Base-by-base conservation (phyloP, 2,329 filamentous ascomycete genomes). In the Fusarium liriodendri region DNA sequence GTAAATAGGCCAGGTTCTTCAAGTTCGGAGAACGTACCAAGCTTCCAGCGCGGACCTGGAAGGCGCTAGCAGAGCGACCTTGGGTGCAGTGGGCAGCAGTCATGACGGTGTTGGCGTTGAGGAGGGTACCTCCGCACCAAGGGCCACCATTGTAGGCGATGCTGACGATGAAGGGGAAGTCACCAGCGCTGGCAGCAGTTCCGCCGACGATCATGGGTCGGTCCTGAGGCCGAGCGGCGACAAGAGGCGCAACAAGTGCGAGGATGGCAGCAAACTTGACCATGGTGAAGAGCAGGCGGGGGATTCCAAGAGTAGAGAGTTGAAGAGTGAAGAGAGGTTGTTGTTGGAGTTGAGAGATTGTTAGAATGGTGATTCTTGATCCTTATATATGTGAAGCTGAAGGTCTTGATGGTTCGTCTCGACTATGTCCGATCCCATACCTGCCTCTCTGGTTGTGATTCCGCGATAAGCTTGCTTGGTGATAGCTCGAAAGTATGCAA, bases 81-180 rank as follows among this genome's bases (percentile, higher is more conserved):
- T 37, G 57, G n/a, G 77, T 74, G 73, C 79, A 81, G 70, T 81
- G 80, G n/a, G 73, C 79, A 13, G 80, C 80, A 7, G 80, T 81
- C 61, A 81, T 5, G 64, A 81, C 80, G 20, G 79, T 81, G 68
- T 77, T 74, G 70, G 79, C 75, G 68, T 80, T 79, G 50, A 81
- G 27, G 22, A 81, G 69, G 16, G 73, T 62, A 22, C 80, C 80
- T 20, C 80, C 80, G 38, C 80, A 81, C 72, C 77, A 78, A 50
- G 79, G 73, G 18, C 67, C 62, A 37, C 58, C 62, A 29, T 42
- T 52, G 16, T 35, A 22, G 18, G 37, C 29, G 25, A 81, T 68
- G 66, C 69, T 73, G 60, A 81, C 80, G 22, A 81, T 80, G 78
- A 75, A 81, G 33, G 80, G 80, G 55, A 81, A 81, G 18, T 81